Evolutionary conservation across 495 filamentous ascomycete species (phyloP).

Genomic region (Podospora tetraspora): DNA sequence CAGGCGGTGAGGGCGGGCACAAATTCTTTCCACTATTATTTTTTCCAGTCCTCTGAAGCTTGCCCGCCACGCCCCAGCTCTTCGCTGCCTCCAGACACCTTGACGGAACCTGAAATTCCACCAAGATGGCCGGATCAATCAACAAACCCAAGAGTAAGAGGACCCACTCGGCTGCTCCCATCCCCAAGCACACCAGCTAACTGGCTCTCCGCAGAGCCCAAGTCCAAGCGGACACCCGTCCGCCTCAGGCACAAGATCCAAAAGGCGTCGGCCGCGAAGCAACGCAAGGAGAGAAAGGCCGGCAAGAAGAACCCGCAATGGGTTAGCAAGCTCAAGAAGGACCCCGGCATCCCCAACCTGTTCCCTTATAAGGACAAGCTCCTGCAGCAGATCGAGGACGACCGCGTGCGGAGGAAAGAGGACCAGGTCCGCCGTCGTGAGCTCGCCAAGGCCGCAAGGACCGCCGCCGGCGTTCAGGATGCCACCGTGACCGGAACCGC

Average conservation of each 20-base stretch:
- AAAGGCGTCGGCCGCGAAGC: conserved; percentile 85
- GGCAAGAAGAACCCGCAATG: conserved; percentile 97
- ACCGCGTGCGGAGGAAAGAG: conserved; percentile 70
- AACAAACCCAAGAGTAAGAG: conserved; percentile 49
- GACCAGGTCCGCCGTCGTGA: conserved; percentile 65
- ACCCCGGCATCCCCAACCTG: conserved; percentile 92
- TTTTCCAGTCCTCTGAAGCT: conserved; percentile 8
- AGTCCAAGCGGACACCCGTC: conserved; percentile 85
- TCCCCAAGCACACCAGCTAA: neutral
- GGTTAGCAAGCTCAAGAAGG: conserved; percentile 88
- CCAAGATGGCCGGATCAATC: conserved; percentile 43
- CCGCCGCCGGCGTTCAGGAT: conserved; percentile 18
- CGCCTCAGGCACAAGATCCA: conserved; percentile 93
- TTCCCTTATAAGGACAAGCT: conserved; percentile 98
- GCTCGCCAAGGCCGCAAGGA: conserved; percentile 60
- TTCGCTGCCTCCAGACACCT: neutral
- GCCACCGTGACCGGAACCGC: conserved; percentile 23
- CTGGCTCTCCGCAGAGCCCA: conserved; percentile 58
- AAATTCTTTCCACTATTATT: conserved; percentile 32
- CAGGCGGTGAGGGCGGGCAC: conserved; percentile 38
- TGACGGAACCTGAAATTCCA: conserved; percentile 7
- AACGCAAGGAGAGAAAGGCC: conserved; percentile 78
- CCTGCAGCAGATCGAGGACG: conserved; percentile 88
- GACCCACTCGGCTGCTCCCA: neutral
- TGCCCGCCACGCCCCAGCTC: neutral